These are phyloP conservation scores for Aureobasidium subglaciale DNA, from an alignment of 2,329 filamentous ascomycete genomes.

Conservation along the genomic window DNA sequence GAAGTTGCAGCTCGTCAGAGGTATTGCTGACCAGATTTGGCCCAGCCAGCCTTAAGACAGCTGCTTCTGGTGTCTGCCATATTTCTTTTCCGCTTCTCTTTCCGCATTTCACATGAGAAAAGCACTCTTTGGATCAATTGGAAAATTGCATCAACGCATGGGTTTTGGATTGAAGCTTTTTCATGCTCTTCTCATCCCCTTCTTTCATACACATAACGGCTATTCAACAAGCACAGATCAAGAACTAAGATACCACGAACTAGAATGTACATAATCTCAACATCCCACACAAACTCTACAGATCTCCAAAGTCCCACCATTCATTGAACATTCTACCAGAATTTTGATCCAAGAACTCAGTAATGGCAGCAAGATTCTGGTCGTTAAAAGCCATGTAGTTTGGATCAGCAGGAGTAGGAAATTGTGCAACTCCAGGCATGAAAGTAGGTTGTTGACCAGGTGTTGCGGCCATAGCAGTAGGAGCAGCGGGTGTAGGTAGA, in stretches of 20 bases:
- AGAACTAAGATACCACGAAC: not conserved
- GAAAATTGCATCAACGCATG: too few species aligned
- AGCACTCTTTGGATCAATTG: not conserved
- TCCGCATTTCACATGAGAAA: not conserved
- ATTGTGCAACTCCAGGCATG: constrained; percentile 1
- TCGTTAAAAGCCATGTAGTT: constrained; percentile 10
- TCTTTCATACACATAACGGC: not conserved
- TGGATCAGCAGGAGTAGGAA: not conserved
- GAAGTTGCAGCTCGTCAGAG: constrained; percentile 61
- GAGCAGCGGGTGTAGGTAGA: not conserved
- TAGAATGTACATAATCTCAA: not conserved
- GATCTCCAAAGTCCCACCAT: constrained; percentile 14
- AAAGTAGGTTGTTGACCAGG: not conserved
- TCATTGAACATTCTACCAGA: constrained; percentile 14
- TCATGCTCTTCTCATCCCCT: not conserved
- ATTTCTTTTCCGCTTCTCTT: not conserved
- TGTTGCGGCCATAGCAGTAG: not conserved
- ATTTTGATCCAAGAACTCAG: constrained; percentile 11
- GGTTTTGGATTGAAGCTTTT: not conserved
- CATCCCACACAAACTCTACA: not conserved
- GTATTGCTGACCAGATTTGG: constrained; percentile 67
- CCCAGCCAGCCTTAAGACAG: constrained; percentile 34
- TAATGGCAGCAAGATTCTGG: constrained; percentile 9
- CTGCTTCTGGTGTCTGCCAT: not conserved
- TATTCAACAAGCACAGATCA: constrained; percentile 4